Base-by-base conservation (phyloP, 1,284 basidiomycete species). In the Lignosus rhinocerotis region DNA sequence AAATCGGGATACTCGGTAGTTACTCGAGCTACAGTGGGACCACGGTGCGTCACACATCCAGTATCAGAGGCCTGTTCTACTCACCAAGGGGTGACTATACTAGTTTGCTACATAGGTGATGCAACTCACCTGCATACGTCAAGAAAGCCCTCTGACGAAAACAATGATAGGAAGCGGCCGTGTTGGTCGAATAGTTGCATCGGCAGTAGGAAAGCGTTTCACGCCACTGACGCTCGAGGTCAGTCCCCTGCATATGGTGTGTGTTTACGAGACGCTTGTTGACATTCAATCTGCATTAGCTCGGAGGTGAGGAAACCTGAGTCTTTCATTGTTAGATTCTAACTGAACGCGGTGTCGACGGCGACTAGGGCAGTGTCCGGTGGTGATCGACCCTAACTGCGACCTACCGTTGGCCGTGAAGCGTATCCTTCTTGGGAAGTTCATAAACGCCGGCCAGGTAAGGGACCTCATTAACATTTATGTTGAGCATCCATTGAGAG, bases 171-270 rank as follows among this genome's bases (percentile, higher is more conserved):
- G 90, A 63, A 86, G 84, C 30, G 87, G 83, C 7, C 86, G 87
- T n/a, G 87, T 97, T 7, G 94, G 83, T 0, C 85, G 80, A 64
- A 85, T 97, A 58, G 84, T 98, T 9, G 86, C 90, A 6, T 75
- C 80, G 0, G 94, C 94, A 0, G 94, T 93, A 3, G 94, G 92
- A 7, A 92, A 95, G 73, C 86, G 88, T 53, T 76, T 96, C 19
- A 93, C 93, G 0, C 93, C 95, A 0, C 79, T 91, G 25, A 89
- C 92, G 6, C 83, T 94, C 47, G 94, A 92, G 78, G 86, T 86
- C 58, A 33, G 30, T 10, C 25, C 12, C 53, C 9, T 12, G 8
- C 3, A 10, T 19, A 7, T 33, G 16, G 6, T 34, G n/a, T 34
- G n/a, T 25, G 8, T 1, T 33, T 1, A 4, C 3, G 3, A 34